A percentile compares a stretch with the other conserved stretches of the same genome.
Evolutionary conservation across 208 protist species (phyloP).

Genomic region (Leptomonas seymouri): DNA sequence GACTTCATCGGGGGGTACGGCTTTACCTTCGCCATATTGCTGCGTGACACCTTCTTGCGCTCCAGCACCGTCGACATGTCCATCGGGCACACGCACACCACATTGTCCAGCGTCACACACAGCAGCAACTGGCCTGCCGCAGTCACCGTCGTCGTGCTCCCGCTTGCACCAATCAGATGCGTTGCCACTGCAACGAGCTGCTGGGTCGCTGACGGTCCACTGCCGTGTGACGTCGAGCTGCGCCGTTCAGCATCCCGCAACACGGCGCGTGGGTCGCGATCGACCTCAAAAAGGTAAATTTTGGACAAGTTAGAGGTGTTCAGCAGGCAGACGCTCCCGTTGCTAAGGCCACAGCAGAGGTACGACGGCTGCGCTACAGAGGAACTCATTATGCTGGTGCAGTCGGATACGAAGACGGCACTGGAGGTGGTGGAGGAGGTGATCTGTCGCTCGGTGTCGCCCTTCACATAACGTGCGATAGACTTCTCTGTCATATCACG

Average conservation of each 20-base stretch:
- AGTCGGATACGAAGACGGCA: slow-evolving; percentile 53
- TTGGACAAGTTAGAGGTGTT: slow-evolving; percentile 71
- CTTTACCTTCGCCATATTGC: slow-evolving; percentile 34
- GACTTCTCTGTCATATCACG: slow-evolving; percentile 57
- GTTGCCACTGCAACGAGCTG: slow-evolving; percentile 31
- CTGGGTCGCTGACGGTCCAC: slow-evolving; percentile 4
- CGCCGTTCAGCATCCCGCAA: slow-evolving; percentile 11
- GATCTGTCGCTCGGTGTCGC: slow-evolving; percentile 53
- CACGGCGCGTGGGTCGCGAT: slow-evolving; percentile 19
- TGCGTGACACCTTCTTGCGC: slow-evolving; percentile 37
- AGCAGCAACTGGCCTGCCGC: slow-evolving; percentile 21
- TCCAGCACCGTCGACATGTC: slow-evolving; percentile 38
- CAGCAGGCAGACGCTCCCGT: slow-evolving; percentile 65
- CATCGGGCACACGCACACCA: slow-evolving; percentile 33
- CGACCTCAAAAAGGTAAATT: slow-evolving; percentile 63
- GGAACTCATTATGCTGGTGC: slow-evolving; percentile 45
- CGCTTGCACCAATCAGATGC: slow-evolving; percentile 3
- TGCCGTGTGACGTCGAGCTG: not conserved
- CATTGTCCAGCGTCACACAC: slow-evolving; percentile 32
- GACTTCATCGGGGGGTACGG: slow-evolving; percentile 10
- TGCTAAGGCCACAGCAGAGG: slow-evolving; percentile 65
- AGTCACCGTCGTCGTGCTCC: not conserved
- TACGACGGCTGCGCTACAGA: slow-evolving; percentile 35
- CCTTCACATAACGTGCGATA: slow-evolving; percentile 45
- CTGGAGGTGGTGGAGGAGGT: slow-evolving; percentile 57